Conservation (phyloP, 139 green algal genomes). For the Tetratostichococcus sp. region DNA sequence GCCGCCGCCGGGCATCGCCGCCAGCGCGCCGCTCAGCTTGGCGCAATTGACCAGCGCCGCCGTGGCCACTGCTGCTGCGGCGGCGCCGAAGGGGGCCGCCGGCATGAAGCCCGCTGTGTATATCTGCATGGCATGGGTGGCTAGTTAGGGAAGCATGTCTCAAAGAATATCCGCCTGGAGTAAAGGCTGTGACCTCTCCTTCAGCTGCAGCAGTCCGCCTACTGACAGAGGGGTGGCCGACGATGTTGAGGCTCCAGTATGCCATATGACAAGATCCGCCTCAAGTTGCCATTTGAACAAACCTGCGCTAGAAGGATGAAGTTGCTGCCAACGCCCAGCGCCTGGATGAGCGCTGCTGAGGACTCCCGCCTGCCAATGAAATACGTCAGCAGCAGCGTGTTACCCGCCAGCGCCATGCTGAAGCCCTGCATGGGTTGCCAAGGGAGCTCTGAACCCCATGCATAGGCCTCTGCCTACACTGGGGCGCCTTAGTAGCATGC, state of each 20-base stretch:
- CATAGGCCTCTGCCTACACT: too few relatives aligned
- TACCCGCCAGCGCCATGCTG: slow-evolving; percentile 57
- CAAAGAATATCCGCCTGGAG: too few relatives aligned
- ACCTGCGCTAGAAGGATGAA: slow-evolving; percentile 71
- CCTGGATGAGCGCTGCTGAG: slow-evolving; percentile 62
- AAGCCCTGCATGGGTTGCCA: slow-evolving; percentile 36
- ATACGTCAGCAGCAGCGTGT: slow-evolving; percentile 71
- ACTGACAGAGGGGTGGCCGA: too few relatives aligned
- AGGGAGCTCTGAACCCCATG: too few relatives aligned
- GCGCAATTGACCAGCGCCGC: slow-evolving; percentile 16
- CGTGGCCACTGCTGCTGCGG: slow-evolving; percentile 2
- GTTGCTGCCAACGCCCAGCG: slow-evolving; percentile 67
- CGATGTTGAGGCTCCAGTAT: too few relatives aligned
- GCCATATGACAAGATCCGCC: too few relatives aligned
- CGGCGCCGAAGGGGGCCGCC: slow-evolving; percentile 4
- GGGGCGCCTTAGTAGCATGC: too few relatives aligned
- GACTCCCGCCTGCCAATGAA: slow-evolving; percentile 63
- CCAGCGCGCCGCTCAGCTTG: slow-evolving; percentile 24
- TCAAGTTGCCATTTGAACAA: too few relatives aligned
- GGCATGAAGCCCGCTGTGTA: slow-evolving; percentile 28
- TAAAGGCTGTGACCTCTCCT: too few relatives aligned
- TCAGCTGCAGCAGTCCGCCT: too few relatives aligned
- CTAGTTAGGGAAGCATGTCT: too few relatives aligned
- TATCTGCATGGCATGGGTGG: slow-evolving; percentile 15
- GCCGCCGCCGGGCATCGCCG: slow-evolving; percentile 5